phyloP scores from a whole-genome alignment of 2,329 filamentous ascomycete species.

The Botrytis elliptica region DNA sequence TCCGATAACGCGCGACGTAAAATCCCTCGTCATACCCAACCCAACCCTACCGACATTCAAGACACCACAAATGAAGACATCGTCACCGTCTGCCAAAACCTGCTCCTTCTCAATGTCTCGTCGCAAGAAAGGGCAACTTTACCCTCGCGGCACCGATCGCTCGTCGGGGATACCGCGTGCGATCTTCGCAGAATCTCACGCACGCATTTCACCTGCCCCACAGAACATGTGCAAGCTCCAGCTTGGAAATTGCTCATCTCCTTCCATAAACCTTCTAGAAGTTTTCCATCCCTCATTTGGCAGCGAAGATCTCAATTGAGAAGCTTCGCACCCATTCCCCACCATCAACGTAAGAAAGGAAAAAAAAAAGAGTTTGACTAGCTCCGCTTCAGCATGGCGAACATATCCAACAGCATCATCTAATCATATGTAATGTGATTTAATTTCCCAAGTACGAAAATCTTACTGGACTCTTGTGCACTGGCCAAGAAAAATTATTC shows the following conservation, averaged over 20 bases:
- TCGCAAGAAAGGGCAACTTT: not conserved
- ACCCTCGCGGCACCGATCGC: not conserved
- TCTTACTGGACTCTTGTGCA: not conserved
- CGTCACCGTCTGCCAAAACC: not conserved
- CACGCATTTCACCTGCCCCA: conserved; percentile 4
- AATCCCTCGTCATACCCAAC: not conserved
- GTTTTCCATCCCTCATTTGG: not conserved
- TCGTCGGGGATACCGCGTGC: not conserved
- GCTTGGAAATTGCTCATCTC: conserved; percentile 18
- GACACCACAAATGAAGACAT: not conserved
- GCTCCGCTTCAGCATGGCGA: not conserved
- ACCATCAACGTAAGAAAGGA: not conserved
- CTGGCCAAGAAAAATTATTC: not conserved
- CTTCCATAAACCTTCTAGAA: conserved; percentile 15
- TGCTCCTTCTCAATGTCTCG: not conserved
- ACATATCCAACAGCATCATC: not conserved
- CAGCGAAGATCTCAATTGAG: not conserved
- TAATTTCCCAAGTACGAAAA: conserved; percentile 1
- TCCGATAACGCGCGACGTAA: not conserved
- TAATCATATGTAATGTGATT: not conserved
- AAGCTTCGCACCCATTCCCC: not conserved
- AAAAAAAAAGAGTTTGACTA: not conserved
- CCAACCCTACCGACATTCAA: not conserved
- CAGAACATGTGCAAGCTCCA: not conserved
- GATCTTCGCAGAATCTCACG: not conserved